phyloP scores from a whole-genome alignment of 208 protist genomes.

The Acanthamoeba healyi region DNA sequence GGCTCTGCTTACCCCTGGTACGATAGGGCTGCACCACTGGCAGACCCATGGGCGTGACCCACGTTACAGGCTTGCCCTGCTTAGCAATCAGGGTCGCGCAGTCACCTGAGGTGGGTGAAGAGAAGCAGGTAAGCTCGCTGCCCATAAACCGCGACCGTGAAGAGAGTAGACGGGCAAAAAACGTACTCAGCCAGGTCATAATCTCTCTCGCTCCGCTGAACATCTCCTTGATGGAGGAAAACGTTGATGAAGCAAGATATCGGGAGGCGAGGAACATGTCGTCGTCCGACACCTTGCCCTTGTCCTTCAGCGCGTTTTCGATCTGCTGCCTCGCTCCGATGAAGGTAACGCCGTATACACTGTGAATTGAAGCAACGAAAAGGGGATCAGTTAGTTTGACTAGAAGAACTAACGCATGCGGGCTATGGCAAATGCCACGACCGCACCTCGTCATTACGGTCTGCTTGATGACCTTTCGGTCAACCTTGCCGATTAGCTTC shows the following conservation, averaged over 20 bases:
- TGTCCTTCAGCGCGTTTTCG: constrained; percentile 80
- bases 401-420: too few relatives aligned
- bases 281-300: constrained; percentile 60
- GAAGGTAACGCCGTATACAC: constrained; percentile 95
- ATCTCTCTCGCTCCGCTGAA: constrained; percentile 85
- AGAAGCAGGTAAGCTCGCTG: neutral
- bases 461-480: constrained; percentile 98
- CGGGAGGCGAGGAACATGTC: neutral
- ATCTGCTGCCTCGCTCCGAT: constrained; percentile 98
- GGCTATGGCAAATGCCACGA: neutral
- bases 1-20: constrained; percentile 75
- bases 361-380: neutral
- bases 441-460: constrained; percentile 98
- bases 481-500: constrained; percentile 94
- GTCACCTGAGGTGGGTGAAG: neutral
- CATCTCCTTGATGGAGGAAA: constrained; percentile 86
- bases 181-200: constrained; percentile 84
- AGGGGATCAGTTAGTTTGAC: neutral
- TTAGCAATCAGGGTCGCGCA: constrained; percentile 68
- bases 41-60: constrained; percentile 97
- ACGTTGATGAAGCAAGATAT: constrained; percentile 84
- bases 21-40: constrained; percentile 98
- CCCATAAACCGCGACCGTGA: neutral
- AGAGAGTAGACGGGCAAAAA: neutral
- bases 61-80: constrained; percentile 93